These are phyloP conservation scores for Neurospora sp. DNA, from an alignment of 495 filamentous ascomycete species.

Conservation along the genomic window DNA sequence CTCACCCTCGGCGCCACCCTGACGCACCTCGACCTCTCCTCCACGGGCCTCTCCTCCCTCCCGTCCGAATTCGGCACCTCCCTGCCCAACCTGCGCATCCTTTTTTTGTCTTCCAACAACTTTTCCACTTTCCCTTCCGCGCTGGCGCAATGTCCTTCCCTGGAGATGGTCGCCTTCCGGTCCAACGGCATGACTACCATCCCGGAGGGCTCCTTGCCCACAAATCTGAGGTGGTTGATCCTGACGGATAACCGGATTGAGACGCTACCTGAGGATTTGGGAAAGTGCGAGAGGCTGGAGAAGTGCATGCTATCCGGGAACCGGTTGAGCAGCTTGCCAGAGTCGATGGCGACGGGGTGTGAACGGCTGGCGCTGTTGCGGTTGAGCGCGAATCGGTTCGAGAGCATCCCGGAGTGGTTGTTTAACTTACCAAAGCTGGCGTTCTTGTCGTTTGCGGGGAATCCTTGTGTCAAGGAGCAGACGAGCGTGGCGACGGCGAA, in stretches of 20 bases:
- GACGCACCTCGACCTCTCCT: slow-evolving; percentile 36
- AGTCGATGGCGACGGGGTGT: slow-evolving; percentile 26
- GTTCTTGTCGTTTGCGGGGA: slow-evolving; percentile 36
- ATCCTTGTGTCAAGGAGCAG: slow-evolving; percentile 25
- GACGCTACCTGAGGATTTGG: slow-evolving; percentile 28
- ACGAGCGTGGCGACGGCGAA: slow-evolving; percentile 7
- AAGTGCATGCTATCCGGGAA: slow-evolving; percentile 37
- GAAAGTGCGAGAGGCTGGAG: slow-evolving; percentile 27
- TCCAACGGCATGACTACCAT: slow-evolving; percentile 31
- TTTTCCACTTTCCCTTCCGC: slow-evolving; percentile 33
- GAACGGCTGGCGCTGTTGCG: slow-evolving; percentile 30
- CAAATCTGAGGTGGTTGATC: slow-evolving; percentile 30
- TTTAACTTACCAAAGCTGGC: slow-evolving; percentile 31
- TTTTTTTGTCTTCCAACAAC: slow-evolving; percentile 34
- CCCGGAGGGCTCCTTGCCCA: slow-evolving; percentile 32
- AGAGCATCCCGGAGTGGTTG: slow-evolving; percentile 27
- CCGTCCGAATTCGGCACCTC: slow-evolving; percentile 25
- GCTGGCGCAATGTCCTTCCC: slow-evolving; percentile 27
- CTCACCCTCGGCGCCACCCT: slow-evolving; percentile 28
- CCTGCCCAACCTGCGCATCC: slow-evolving; percentile 33
- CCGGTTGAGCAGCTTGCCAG: slow-evolving; percentile 23
- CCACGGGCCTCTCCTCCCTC: slow-evolving; percentile 28
- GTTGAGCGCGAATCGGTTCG: slow-evolving; percentile 30
- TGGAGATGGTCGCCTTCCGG: slow-evolving; percentile 39
- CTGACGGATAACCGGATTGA: slow-evolving; percentile 31